Conservation (phyloP, 1,284 basidiomycete genomes). For the Cutaneotrichosporon sp. region DNA sequence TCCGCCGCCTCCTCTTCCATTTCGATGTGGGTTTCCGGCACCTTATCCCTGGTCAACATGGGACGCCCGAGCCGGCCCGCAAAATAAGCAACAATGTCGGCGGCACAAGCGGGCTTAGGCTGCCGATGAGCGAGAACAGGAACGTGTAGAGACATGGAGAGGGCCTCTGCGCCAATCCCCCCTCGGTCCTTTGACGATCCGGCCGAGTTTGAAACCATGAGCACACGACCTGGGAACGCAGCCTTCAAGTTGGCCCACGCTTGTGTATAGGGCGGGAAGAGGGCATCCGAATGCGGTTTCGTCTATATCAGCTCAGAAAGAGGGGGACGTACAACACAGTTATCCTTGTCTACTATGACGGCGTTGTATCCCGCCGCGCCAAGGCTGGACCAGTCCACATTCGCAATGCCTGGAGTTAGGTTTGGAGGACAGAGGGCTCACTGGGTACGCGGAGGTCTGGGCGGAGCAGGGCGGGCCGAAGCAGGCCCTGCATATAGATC, state of each 20-base stretch:
- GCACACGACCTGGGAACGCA: conserved; percentile 75
- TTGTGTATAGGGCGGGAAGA: conserved; percentile 73
- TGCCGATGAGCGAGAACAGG: conserved; percentile 77
- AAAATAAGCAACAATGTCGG: conserved; percentile 65
- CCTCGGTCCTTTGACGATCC: conserved; percentile 77
- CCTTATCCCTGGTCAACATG: conserved; percentile 5
- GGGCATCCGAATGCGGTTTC: conserved; percentile 66
- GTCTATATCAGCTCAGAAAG: conserved; percentile 59
- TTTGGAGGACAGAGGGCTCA: conserved; percentile 47
- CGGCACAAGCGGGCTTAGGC: conserved; percentile 77
- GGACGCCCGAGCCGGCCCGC: conserved; percentile 34
- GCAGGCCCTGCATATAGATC: conserved; percentile 69
- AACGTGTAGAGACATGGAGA: conserved; percentile 70
- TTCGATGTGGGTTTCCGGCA: conserved; percentile 8
- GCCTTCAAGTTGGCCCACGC: conserved; percentile 73
- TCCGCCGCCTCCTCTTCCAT: conserved; percentile 36
- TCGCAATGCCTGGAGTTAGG: conserved; percentile 69
- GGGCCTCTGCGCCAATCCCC: conserved; percentile 80
- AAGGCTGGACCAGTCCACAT: conserved; percentile 79
- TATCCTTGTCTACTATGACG: conserved; percentile 95
- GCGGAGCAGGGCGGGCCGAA: conserved; percentile 70
- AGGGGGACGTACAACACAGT: conserved; percentile 70
- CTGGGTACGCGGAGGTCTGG: conserved; percentile 73
- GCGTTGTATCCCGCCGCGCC: conserved; percentile 75
- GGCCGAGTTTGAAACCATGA: conserved; percentile 92